These are phyloP conservation scores for Papiliotrema laurentii DNA, from an alignment of 1,284 basidiomycete genomes.

Conservation along the genomic window DNA sequence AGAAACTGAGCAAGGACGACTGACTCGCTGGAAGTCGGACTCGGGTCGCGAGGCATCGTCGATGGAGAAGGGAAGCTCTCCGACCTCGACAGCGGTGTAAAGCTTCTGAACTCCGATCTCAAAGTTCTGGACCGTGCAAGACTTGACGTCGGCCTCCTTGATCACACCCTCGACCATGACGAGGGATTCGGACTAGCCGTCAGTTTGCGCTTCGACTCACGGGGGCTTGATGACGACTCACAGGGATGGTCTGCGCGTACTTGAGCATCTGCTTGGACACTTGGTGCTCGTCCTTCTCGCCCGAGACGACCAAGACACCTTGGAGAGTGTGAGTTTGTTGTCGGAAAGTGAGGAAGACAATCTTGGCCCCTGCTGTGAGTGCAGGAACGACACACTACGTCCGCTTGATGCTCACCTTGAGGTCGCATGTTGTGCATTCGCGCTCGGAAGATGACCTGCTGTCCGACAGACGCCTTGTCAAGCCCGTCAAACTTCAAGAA, in stretches of 20 bases:
- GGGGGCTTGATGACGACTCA: slow-evolving; percentile 9
- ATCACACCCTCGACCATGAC: slow-evolving; percentile 81
- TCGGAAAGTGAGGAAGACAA: slow-evolving; percentile 89
- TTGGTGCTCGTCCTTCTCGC: slow-evolving; percentile 60
- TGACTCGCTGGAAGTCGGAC: slow-evolving; percentile 55
- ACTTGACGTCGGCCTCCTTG: slow-evolving; percentile 84
- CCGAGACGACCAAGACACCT: slow-evolving; percentile 65
- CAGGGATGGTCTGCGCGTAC: slow-evolving; percentile 71
- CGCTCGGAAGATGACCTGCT: slow-evolving; percentile 79
- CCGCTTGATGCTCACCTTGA: slow-evolving; percentile 57
- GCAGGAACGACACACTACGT: slow-evolving; percentile 4
- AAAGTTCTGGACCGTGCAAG: slow-evolving; percentile 79
- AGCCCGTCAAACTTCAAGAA: slow-evolving; percentile 64
- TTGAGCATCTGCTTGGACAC: slow-evolving; percentile 98
- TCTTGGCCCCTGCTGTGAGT: slow-evolving; percentile 59
- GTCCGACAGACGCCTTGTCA: slow-evolving; percentile 64
- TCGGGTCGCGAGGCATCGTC: slow-evolving; percentile 90
- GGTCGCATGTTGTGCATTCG: slow-evolving; percentile 88
- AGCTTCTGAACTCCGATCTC: slow-evolving; percentile 86
- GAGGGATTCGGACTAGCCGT: slow-evolving; percentile 69
- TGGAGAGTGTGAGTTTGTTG: slow-evolving; percentile 88
- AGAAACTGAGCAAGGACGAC: slow-evolving; percentile 1
- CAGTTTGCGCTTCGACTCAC: slow-evolving; percentile 4
- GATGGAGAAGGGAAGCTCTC: slow-evolving; percentile 76
- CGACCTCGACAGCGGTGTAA: slow-evolving; percentile 74